Conservation (phyloP, 2,329 filamentous ascomycete species). For the Herpotrichia juniperi region DNA sequence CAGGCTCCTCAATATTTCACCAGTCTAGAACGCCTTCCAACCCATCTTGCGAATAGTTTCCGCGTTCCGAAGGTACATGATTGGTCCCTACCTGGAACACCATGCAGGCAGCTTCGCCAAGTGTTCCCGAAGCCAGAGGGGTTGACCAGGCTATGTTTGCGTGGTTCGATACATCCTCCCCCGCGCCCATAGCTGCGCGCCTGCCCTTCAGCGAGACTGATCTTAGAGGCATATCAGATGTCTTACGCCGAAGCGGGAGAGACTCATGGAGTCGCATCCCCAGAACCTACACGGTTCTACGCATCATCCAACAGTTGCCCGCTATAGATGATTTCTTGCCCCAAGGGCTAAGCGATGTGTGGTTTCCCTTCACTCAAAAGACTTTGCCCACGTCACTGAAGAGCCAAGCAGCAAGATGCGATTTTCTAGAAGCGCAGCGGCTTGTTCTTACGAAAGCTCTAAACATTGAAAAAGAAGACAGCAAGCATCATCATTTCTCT, state of each 20-base stretch:
- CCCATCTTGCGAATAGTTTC: too few species aligned
- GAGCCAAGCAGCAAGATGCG: neutral
- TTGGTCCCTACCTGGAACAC: too few species aligned
- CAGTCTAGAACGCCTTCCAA: too few species aligned
- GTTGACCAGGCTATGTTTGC: too few species aligned
- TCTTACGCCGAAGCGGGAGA: neutral
- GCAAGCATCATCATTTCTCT: conserved; percentile 11
- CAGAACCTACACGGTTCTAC: conserved; percentile 13
- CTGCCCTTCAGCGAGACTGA: too few species aligned
- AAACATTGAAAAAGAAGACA: conserved; percentile 10
- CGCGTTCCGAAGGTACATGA: too few species aligned
- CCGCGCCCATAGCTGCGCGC: too few species aligned
- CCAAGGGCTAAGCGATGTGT: conserved; percentile 5
- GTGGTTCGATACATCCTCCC: too few species aligned
- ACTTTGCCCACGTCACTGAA: conserved; percentile 8
- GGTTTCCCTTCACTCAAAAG: conserved; percentile 10
- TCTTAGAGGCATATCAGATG: too few species aligned
- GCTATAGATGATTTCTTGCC: conserved; percentile 10
- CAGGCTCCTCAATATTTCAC: too few species aligned
- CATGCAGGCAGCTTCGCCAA: too few species aligned
- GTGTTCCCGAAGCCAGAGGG: too few species aligned
- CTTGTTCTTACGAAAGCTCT: conserved; percentile 10
- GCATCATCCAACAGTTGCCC: conserved; percentile 8
- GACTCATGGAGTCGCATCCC: conserved; percentile 10
- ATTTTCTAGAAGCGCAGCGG: conserved; percentile 13